Evolutionary conservation across 768 basidiomycete genomes (phyloP).

Genomic region (Sistotremastrum suecicum): DNA sequence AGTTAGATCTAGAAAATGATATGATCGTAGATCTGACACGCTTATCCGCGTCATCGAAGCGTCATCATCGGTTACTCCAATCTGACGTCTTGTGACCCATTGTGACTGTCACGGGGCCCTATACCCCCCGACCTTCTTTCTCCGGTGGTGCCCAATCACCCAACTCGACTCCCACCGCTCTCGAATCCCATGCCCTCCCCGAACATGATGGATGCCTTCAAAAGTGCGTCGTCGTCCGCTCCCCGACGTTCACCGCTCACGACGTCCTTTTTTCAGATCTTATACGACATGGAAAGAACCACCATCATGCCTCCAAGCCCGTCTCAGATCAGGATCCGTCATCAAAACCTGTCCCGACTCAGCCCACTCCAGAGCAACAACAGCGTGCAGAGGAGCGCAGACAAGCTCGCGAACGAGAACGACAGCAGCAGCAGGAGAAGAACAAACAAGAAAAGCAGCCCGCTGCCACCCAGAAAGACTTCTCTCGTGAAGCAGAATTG

Average conservation of each 20-base stretch:
- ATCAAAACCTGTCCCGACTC: slow-evolving; percentile 11
- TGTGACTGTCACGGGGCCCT: background rate
- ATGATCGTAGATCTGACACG: too few species aligned
- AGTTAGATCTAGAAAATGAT: too few species aligned
- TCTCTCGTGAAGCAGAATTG: slow-evolving; percentile 34
- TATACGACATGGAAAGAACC: slow-evolving; percentile 69
- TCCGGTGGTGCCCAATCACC: background rate
- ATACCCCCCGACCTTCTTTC: background rate
- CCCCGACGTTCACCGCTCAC: slow-evolving; percentile 7
- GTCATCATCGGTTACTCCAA: too few species aligned
- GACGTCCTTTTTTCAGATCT: slow-evolving; percentile 37
- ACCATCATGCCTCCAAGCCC: slow-evolving; percentile 19
- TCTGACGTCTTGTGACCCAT: background rate
- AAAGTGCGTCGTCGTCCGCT: slow-evolving; percentile 41
- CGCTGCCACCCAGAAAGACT: slow-evolving; percentile 12
- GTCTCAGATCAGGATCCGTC: background rate
- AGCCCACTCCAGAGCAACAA: slow-evolving; percentile 16
- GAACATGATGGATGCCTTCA: slow-evolving; percentile 74
- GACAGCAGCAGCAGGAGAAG: slow-evolving; percentile 23
- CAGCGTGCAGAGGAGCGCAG: slow-evolving; percentile 20
- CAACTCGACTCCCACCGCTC: background rate
- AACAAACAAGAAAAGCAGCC: slow-evolving; percentile 16
- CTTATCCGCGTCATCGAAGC: too few species aligned
- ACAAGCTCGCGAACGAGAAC: slow-evolving; percentile 11
- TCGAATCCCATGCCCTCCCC: slow-evolving; percentile 36